phyloP scores from a whole-genome alignment of 2,329 filamentous ascomycete species.

The Hirsutella rhossiliensis region DNA sequence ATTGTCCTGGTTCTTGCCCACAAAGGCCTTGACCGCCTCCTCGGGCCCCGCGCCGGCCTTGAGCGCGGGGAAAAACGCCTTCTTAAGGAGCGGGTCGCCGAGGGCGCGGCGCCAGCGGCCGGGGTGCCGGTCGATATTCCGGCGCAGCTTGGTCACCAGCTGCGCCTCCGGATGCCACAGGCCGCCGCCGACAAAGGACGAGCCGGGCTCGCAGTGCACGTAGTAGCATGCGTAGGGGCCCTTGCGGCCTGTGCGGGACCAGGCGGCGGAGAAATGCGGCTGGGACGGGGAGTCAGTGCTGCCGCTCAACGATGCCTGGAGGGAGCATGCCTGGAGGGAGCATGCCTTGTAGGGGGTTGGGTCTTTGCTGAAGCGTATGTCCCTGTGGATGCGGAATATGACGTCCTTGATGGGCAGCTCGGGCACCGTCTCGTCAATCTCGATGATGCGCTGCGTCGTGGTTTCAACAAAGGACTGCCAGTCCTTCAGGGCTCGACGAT shows the following conservation, averaged over 20 bases:
- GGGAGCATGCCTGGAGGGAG: constrained; percentile 20
- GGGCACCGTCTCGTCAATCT: constrained; percentile 69
- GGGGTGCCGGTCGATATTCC: constrained; percentile 64
- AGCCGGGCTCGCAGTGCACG: constrained; percentile 63
- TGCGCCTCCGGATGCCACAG: constrained; percentile 66
- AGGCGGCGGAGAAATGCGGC: constrained; percentile 75
- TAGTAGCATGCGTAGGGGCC: constrained; percentile 85
- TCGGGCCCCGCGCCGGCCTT: constrained; percentile 23
- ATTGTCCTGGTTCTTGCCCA: constrained; percentile 54
- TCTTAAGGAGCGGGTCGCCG: constrained; percentile 45
- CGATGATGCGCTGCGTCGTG: constrained; percentile 57
- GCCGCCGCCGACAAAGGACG: constrained; percentile 67
- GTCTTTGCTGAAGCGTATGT: constrained; percentile 74
- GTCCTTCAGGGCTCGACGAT: constrained; percentile 64
- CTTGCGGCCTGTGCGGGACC: constrained; percentile 79
- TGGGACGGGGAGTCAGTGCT: background rate
- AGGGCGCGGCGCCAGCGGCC: constrained; percentile 57
- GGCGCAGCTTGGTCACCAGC: constrained; percentile 54
- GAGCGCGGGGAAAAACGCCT: constrained; percentile 45
- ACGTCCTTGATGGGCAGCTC: constrained; percentile 79
- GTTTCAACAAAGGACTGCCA: constrained; percentile 69
- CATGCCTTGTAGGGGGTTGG: constrained; percentile 67
- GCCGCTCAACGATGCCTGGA: too few species aligned
- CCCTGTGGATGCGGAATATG: constrained; percentile 78
- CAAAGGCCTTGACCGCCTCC: constrained; percentile 58